These are phyloP conservation scores for Rhodotorula sp. DNA, from an alignment of 1,284 basidiomycete species.

Conservation along the genomic window DNA sequence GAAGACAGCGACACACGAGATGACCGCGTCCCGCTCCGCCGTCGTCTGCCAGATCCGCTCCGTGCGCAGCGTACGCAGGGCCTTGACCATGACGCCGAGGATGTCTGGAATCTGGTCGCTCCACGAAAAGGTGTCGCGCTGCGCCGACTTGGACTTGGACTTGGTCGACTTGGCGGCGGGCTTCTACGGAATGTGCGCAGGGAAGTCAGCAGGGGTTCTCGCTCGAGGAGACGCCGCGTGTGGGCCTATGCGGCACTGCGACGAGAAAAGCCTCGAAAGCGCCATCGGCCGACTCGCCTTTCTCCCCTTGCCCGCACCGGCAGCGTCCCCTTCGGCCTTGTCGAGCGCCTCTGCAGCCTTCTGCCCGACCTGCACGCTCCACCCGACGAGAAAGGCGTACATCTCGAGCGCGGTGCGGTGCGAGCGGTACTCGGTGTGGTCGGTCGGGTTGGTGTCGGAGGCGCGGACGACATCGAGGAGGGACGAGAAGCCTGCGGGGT, in stretches of 20 bases:
- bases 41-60: constrained; percentile 84
- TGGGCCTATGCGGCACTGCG: constrained; percentile 32
- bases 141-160: constrained; percentile 45
- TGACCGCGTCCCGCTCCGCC: constrained; percentile 77
- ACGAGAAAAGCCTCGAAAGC: neutral
- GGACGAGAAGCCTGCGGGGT: constrained; percentile 58
- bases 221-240: neutral
- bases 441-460: constrained; percentile 63
- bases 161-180: constrained; percentile 27
- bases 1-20: constrained; percentile 61
- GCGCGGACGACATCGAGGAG: constrained; percentile 68
- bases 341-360: constrained; percentile 61
- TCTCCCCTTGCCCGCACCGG: constrained; percentile 57
- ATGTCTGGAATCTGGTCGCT: constrained; percentile 69
- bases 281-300: constrained; percentile 28
- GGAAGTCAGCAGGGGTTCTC: too few species aligned
- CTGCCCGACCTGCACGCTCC: constrained; percentile 78
- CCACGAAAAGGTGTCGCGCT: constrained; percentile 66
- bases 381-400: constrained; percentile 82
- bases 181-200: constrained; percentile 19
- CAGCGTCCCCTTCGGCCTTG: neutral
- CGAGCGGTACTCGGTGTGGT: constrained; percentile 65
- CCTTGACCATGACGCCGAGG: constrained; percentile 68
- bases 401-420: constrained; percentile 78
- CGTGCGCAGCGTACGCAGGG: constrained; percentile 67